Evolutionary conservation across 108 stramenopile species (phyloP).

Genomic region (Skeletonema marinoi): DNA sequence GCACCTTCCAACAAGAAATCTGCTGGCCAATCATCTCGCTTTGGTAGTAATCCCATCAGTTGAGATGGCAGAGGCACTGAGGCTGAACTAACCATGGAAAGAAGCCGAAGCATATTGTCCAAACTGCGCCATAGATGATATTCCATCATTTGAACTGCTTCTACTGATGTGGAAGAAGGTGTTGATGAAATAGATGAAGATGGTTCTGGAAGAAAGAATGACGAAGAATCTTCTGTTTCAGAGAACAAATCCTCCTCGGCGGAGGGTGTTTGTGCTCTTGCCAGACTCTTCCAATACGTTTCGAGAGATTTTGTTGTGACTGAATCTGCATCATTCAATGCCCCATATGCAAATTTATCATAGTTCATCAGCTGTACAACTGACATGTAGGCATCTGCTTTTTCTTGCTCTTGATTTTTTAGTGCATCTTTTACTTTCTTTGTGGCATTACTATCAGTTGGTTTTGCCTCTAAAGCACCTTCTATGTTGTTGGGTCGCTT

Average conservation of each 20-base stretch:
- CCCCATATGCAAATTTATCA: slow-evolving; percentile 24
- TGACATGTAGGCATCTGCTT: slow-evolving; percentile 12
- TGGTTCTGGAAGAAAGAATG: slow-evolving; percentile 12
- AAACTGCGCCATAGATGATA: slow-evolving; percentile 32
- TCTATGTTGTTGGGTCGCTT: slow-evolving; percentile 5
- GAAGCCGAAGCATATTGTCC: slow-evolving; percentile 37
- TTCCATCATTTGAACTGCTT: slow-evolving; percentile 34
- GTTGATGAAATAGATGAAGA: slow-evolving; percentile 7
- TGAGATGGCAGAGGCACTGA: slow-evolving; percentile 36
- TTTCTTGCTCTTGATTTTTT: slow-evolving; percentile 4
- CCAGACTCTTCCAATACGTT: slow-evolving; percentile 17
- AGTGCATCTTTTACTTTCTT: slow-evolving; percentile 2
- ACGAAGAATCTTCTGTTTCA: not conserved
- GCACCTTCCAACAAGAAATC: slow-evolving; percentile 35
- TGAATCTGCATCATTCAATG: slow-evolving; percentile 9
- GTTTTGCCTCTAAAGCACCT: not conserved
- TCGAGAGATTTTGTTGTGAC: slow-evolving; percentile 24
- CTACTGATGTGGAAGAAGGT: not conserved
- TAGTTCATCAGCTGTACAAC: slow-evolving; percentile 25
- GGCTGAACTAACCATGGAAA: slow-evolving; percentile 13
- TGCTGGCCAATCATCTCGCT: slow-evolving; percentile 34
- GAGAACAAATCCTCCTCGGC: slow-evolving; percentile 19
- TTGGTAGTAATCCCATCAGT: slow-evolving; percentile 40
- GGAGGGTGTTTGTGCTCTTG: slow-evolving; percentile 1
- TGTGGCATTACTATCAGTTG: slow-evolving; percentile 17